Evolutionary conservation across 2,329 filamentous ascomycete genomes (phyloP), one percentile per base, ranked within the genome.

Genomic region (Fusarium verrucosum): DNA sequence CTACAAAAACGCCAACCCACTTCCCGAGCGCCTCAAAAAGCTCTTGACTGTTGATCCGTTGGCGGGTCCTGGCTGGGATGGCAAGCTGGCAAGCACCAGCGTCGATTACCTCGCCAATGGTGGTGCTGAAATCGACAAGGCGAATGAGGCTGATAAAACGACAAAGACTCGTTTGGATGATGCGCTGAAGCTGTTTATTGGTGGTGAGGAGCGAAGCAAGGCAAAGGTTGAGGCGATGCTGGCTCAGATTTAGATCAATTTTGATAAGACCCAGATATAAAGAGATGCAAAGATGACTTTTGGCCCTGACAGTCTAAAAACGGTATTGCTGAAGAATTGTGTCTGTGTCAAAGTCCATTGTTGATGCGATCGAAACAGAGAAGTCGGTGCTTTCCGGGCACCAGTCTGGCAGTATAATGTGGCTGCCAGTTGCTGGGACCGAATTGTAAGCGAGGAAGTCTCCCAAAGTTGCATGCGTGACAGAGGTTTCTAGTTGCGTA

Each of bases 71-170:
- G 67, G 70, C 17, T 79, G 74, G 74, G 76, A 81, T 36, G 78
- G 77, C 30, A 77, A 76, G 55, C 61, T 79, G 14, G 77, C 77
- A 0, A 72, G 72, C 25, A 79, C 76, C 3, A 74, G 78, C 19
- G 71, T 80, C 3, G 80, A 84, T 62, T 84, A 82, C 56, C 77
- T 84, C 14, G 78, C 78, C 7, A 74, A 83, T 45, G 75, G 75
- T 8, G 82, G 82, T 6, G 75, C 66, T 26, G 76, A 73, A 54
- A 73, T 85, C 20, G 74, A 80, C 11, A 76, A 76, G 50, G 78
- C 80, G 7, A 80, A 81, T 47, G 73, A 73, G 28, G 72, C 71
- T 11, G 80, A 83, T 41, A 66, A 76, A 1, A 68, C 77, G 23
- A 74, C 76, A 2, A 72, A 70, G 33, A 72, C 72, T n/a, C 73